Base-by-base conservation (phyloP, 306 rosid genomes). In the Fagus crenata region DNA sequence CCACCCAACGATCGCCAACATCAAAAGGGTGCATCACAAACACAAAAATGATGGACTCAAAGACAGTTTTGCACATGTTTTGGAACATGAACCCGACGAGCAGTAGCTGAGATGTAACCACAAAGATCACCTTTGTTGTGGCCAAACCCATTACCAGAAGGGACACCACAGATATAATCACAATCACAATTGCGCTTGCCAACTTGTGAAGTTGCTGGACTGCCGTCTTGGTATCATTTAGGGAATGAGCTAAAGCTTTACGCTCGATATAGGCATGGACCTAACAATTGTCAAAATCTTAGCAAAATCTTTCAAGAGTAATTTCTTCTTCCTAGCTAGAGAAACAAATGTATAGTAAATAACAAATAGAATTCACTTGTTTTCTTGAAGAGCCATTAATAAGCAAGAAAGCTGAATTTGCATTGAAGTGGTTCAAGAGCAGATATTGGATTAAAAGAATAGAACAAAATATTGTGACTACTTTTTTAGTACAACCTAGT, bases 11-110 rank as follows among this genome's bases (percentile, higher is more conserved):
- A 42, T 86, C 89, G 7, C 89, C 89, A 0, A 86, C 89, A 32
- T 84, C 89, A 7, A 86, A 86, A 3, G 89, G 89, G 55, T 86
- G 89, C 89, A 86, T 86, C 51, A 84, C 89, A n/a, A 86, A 86
- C 56, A 86, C 87, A 42, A 86, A 83, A 67, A 86, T 81, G 87
- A 86, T 75, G 67, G 89, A 83, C 72, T 86, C 89, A 43, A 86
- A 86, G 33, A 86, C 67, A 49, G 89, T 86, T 81, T 86, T 86
- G 85, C 89, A 86, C 49, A 76, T 86, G 80, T 86, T 86, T 79
- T 84, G 89, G 69, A 86, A 86, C 89, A 86, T 86, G 78, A 86
- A 86, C 1, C 87, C 89, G 4, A 86, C 89, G 0, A 86, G 82
- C 11, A 86, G 86, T 1, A 86, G 80, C 68, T 86, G 89, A 55